Evolutionary conservation across 1,284 basidiomycete genomes (phyloP).

Genomic region (Papiliotrema terrestris): DNA sequence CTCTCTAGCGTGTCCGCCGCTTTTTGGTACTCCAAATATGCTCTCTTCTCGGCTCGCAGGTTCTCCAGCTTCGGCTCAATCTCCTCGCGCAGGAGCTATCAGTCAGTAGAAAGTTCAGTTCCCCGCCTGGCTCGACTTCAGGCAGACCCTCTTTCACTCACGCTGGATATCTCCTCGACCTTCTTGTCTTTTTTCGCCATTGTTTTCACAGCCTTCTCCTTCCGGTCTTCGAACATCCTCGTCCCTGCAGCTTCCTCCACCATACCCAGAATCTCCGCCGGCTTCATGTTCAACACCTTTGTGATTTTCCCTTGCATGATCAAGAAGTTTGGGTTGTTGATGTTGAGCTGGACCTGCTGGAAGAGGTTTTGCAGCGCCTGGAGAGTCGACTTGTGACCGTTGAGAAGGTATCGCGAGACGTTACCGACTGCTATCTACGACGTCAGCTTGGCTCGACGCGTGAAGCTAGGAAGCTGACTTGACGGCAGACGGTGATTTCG

Average conservation of each 20-base stretch:
- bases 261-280: slow-evolving; percentile 96
- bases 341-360: slow-evolving; percentile 96
- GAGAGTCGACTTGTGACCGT: slow-evolving; percentile 92
- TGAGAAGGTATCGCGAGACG: slow-evolving; percentile 92
- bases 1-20: slow-evolving; percentile 82
- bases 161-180: slow-evolving; percentile 78
- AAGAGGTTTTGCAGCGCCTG: slow-evolving; percentile 88
- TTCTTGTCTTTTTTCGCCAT: slow-evolving; percentile 98
- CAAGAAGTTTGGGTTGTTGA: slow-evolving; percentile 99
- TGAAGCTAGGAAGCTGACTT: slow-evolving; percentile 56
- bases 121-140: not conserved
- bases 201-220: slow-evolving; percentile 94
- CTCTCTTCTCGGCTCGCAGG: slow-evolving; percentile 83
- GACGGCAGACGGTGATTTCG: slow-evolving; percentile 95
- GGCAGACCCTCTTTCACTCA: slow-evolving; percentile 29
- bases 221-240: slow-evolving; percentile 98
- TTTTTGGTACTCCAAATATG: slow-evolving; percentile 89
- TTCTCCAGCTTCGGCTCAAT: slow-evolving; percentile 93
- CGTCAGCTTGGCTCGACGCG: not conserved
- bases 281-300: slow-evolving; percentile 97
- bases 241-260: slow-evolving; percentile 98
- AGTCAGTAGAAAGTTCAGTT: too few relatives aligned
- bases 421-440: slow-evolving; percentile 84
- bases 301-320: slow-evolving; percentile 99
- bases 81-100: slow-evolving; percentile 72